A percentile compares a stretch with the other conserved stretches of the same genome.
phyloP scores from a whole-genome alignment of 2,329 filamentous ascomycete genomes.

The Talaromyces funiculosus region DNA sequence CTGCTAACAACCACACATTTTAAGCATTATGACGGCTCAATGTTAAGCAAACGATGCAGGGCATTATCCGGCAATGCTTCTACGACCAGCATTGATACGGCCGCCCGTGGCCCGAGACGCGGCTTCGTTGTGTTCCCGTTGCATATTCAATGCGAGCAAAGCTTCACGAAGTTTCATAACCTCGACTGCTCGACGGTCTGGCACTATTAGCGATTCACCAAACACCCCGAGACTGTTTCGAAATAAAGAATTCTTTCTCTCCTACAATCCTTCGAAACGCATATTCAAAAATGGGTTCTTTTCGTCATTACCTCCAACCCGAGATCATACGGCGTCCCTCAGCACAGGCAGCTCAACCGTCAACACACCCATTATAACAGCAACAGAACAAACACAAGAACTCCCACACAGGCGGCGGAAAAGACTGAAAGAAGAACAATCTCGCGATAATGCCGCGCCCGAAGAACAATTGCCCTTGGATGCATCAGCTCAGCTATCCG shows the following conservation, averaged over 20 bases:
- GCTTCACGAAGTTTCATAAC: slow-evolving; percentile 27
- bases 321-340: slow-evolving; percentile 16
- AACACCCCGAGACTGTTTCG: slow-evolving; percentile 25
- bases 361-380: not conserved
- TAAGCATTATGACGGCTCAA: not conserved
- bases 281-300: slow-evolving; percentile 20
- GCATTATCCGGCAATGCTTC: slow-evolving; percentile 24
- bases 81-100: slow-evolving; percentile 33
- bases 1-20: not conserved
- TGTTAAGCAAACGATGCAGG: not conserved
- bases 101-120: slow-evolving; percentile 27
- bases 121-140: slow-evolving; percentile 29
- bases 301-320: slow-evolving; percentile 18
- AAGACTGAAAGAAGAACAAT: slow-evolving; percentile 31
- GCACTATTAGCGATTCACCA: slow-evolving; percentile 22
- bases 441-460: not conserved
- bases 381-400: slow-evolving; percentile 23
- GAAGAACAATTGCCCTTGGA: slow-evolving; percentile 47
- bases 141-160: slow-evolving; percentile 22
- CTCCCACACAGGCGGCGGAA: slow-evolving; percentile 41
- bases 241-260: slow-evolving; percentile 38
- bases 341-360: not conserved
- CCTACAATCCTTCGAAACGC: slow-evolving; percentile 24
- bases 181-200: slow-evolving; percentile 27
- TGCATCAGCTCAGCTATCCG: slow-evolving; percentile 57